These are phyloP conservation scores for Botryotinia calthae DNA, from an alignment of 2,329 filamentous ascomycete genomes.

Conservation along the genomic window DNA sequence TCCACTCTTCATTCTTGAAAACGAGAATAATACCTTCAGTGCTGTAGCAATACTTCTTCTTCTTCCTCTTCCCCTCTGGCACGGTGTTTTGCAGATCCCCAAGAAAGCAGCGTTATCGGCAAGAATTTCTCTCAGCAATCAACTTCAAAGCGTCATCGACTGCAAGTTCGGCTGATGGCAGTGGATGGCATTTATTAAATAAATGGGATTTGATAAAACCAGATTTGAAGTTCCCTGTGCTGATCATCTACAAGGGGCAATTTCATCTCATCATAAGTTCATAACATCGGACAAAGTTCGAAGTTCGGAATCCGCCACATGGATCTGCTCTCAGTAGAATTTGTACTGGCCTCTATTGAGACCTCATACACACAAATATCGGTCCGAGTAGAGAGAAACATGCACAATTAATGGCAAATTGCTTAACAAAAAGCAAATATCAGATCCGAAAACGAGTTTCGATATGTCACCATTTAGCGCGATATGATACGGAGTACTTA, in stretches of 20 bases:
- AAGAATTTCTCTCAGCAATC: background rate
- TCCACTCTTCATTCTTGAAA: background rate
- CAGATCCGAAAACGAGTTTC: background rate
- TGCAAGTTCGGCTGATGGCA: background rate
- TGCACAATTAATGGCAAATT: background rate
- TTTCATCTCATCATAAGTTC: background rate
- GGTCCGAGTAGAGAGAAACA: background rate
- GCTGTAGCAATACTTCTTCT: background rate
- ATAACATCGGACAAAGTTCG: background rate
- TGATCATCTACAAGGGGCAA: background rate
- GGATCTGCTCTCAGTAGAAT: background rate
- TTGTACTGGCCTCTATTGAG: background rate
- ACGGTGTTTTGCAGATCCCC: background rate
- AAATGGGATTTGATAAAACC: background rate
- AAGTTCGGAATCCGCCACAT: background rate
- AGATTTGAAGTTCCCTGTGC: conserved; percentile 3
- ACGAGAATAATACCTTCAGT: background rate
- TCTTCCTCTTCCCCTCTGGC: background rate
- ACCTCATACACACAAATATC: background rate
- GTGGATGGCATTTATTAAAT: background rate
- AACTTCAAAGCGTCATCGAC: conserved; percentile 5
- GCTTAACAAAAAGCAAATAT: background rate
- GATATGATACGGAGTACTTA: background rate
- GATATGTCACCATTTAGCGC: background rate
- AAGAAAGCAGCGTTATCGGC: background rate